Base-by-base conservation (phyloP, 2,329 filamentous ascomycete species). In the Pseudocercospora fuligena region DNA sequence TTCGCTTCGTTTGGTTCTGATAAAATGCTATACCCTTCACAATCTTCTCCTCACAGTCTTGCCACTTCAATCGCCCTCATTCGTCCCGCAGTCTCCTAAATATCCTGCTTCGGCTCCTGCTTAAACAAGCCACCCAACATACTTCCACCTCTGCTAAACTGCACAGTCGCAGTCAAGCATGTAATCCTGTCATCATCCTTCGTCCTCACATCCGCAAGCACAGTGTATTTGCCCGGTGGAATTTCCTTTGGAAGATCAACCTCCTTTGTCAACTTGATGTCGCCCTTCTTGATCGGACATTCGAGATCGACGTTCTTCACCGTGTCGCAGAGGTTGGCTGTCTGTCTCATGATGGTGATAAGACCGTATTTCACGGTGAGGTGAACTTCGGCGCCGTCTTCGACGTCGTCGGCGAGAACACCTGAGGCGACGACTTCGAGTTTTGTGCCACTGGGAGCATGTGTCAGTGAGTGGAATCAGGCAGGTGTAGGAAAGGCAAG, bases 281-380 rank as follows among this genome's bases (percentile, higher is more conserved):
- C 82, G 66, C 94, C 94, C 81, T 92, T 88, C 81, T 97, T 84
- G 66, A 99, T 86, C 58, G 95, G 95, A 81, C 95, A 99, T 74
- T 92, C 82, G 65, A 98, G 84, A 74, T 97, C 93, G 53, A 97
- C 92, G 73, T 97, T 93, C 78, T 87, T 84, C 71, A 97, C 88
- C 79, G 97, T 90, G 67, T 97, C 92, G 84, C 95, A 99, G 43
- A 98, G 87, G 77, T 97, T 91, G 75, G 90, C 89, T 72, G 86
- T 87, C 71, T 91, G 91, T 79, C 87, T 92, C 80, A 99, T 88
- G 70, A 99, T 87, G 63, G 89, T 92, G 80, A 99, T 97, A 72
- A 97, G 85, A 67, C 94, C 94, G 80, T 97, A 97, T 83, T 97
- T 97, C 82, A 99, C 94, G 72, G 89, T 87, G 47, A 99, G 80